Percentiles rank a stretch among this genome's conserved stretches.
Evolutionary conservation across 164 flowering plant species (phyloP).

Genomic region (Annona squamosa): DNA sequence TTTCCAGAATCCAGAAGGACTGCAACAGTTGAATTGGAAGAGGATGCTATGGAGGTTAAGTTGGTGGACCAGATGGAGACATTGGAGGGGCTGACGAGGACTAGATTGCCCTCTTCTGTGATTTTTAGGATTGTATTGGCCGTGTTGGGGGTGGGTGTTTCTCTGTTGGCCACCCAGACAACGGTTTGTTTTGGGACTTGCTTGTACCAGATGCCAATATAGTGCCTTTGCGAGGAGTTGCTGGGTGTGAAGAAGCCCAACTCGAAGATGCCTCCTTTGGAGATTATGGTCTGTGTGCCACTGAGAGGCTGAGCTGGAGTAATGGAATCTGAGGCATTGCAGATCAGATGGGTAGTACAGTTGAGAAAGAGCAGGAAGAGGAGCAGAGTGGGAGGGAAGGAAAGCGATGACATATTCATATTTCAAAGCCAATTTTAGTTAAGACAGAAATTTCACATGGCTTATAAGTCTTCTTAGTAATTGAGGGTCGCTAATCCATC

Average conservation of each 20-base stretch:
- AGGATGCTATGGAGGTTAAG: constrained; percentile 11
- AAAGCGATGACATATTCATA: too few relatives aligned
- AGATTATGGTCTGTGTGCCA: constrained; percentile 17
- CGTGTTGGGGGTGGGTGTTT: constrained; percentile 12
- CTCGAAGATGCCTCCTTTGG: constrained; percentile 13
- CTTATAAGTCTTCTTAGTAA: too few relatives aligned
- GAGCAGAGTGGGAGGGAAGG: not conserved
- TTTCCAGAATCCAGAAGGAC: constrained; percentile 50
- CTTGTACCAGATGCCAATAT: constrained; percentile 21
- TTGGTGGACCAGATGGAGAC: constrained; percentile 56
- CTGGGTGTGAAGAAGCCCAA: constrained; percentile 24
- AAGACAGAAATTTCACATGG: too few relatives aligned
- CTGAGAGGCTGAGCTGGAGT: constrained; percentile 18
- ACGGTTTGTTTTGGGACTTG: constrained; percentile 7
- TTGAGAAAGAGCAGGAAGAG: not conserved
- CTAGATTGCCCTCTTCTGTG: constrained; percentile 39
- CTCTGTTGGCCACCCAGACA: constrained; percentile 31
- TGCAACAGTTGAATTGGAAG: constrained; percentile 23
- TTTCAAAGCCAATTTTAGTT: too few relatives aligned
- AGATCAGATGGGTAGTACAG: not conserved
- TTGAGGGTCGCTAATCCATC: too few relatives aligned
- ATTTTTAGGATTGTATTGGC: constrained; percentile 12
- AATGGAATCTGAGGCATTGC: constrained; percentile 15
- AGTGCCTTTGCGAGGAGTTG: constrained; percentile 12
- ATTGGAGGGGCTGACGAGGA: constrained; percentile 34